phyloP scores from a whole-genome alignment of 2,329 filamentous ascomycete genomes.

The Exophiala sideris region DNA sequence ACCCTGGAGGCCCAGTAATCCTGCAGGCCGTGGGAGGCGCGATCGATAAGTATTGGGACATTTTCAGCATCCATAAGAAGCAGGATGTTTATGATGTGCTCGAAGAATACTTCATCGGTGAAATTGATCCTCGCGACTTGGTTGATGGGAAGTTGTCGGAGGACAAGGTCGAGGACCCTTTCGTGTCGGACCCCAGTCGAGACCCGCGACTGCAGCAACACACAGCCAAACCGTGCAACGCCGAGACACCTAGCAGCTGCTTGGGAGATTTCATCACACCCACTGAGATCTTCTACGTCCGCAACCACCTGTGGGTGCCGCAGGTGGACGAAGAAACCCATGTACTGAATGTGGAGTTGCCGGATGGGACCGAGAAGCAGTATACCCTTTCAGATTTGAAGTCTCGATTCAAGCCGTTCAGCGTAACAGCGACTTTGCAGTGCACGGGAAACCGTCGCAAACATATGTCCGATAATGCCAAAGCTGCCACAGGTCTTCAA shows the following conservation, averaged over 20 bases:
- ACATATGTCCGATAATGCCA: slow-evolving; percentile 55
- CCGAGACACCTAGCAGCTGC: slow-evolving; percentile 54
- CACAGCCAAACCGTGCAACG: slow-evolving; percentile 58
- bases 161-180: slow-evolving; percentile 42
- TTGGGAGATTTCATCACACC: slow-evolving; percentile 55
- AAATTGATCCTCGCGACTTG: slow-evolving; percentile 58
- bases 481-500: slow-evolving; percentile 55
- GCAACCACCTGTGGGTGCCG: slow-evolving; percentile 65
- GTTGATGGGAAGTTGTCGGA: slow-evolving; percentile 54
- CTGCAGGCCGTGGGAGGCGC: slow-evolving; percentile 62
- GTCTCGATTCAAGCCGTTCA: slow-evolving; percentile 46
- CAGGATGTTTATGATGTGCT: slow-evolving; percentile 64
- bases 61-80: slow-evolving; percentile 66
- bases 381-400: slow-evolving; percentile 57
- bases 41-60: slow-evolving; percentile 67
- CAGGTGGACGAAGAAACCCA: slow-evolving; percentile 42
- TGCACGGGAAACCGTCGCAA: slow-evolving; percentile 60
- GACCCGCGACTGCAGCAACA: slow-evolving; percentile 52
- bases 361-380: slow-evolving; percentile 51
- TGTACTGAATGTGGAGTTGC: slow-evolving; percentile 53
- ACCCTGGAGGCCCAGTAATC: slow-evolving; percentile 67
- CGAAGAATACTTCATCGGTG: slow-evolving; percentile 62
- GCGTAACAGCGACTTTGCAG: slow-evolving; percentile 56
- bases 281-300: slow-evolving; percentile 56
- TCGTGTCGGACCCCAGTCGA: slow-evolving; percentile 49